These are phyloP conservation scores for Aureoboletus auriporus DNA, from an alignment of 768 basidiomycete genomes.

Conservation along the genomic window DNA sequence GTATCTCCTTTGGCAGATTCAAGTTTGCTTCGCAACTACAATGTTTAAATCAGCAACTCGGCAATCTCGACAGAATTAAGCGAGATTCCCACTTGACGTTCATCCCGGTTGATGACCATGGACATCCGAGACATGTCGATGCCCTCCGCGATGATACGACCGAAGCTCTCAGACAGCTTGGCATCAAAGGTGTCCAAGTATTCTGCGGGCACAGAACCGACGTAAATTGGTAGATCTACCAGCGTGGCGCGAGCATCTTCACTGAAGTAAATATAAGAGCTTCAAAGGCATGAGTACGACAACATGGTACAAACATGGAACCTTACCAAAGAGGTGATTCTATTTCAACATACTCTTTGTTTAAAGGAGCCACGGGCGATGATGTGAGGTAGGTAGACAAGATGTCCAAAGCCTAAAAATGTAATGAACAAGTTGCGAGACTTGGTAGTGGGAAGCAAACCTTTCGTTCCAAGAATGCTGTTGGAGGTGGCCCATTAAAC, in stretches of 20 bases:
- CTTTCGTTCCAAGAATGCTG: conserved; percentile 68
- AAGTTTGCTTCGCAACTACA: conserved; percentile 73
- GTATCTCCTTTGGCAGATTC: conserved; percentile 82
- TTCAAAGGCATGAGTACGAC: conserved; percentile 27
- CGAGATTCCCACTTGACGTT: conserved; percentile 61
- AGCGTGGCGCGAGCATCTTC: conserved; percentile 71
- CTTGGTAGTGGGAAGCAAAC: conserved; percentile 30
- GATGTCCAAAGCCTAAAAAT: conserved; percentile 71
- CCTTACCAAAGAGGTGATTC: conserved; percentile 82
- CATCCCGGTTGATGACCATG: conserved; percentile 82
- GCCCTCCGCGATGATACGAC: conserved; percentile 65
- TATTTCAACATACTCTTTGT: conserved; percentile 91
- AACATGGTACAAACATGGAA: neutral
- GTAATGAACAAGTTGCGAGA: neutral
- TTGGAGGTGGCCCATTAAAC: conserved; percentile 75
- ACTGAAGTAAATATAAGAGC: conserved; percentile 83
- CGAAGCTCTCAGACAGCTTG: conserved; percentile 64
- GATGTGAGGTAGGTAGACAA: conserved; percentile 87
- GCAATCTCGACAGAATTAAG: neutral
- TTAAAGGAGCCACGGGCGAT: conserved; percentile 73
- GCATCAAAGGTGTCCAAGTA: conserved; percentile 68
- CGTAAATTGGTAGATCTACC: conserved; percentile 70
- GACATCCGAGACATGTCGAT: conserved; percentile 89
- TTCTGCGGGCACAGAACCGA: conserved; percentile 81
- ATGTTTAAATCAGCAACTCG: conserved; percentile 2